These are phyloP conservation scores for Metschnikowia hibisci DNA, from an alignment of 805 yeast species.

Conservation along the genomic window DNA sequence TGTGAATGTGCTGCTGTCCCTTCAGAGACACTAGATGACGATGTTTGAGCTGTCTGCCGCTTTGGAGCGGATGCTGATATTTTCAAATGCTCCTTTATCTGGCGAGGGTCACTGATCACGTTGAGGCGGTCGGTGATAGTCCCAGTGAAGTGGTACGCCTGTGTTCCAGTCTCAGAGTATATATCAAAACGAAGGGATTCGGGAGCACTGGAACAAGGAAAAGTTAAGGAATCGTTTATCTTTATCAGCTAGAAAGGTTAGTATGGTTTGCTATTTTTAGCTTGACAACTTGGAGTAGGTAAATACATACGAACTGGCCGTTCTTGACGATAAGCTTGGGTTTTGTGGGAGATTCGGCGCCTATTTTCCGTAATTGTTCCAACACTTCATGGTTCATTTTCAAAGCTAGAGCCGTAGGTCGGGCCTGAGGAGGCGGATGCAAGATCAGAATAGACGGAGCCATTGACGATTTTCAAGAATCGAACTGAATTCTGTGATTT, in stretches of 20 bases:
- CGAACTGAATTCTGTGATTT: too few relatives aligned
- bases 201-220: conserved; percentile 31
- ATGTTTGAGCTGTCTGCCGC: neutral
- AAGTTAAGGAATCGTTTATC: conserved; percentile 23
- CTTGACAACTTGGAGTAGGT: neutral
- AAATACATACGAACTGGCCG: conserved; percentile 31
- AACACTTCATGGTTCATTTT: conserved; percentile 28
- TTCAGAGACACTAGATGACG: neutral
- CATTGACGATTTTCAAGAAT: conserved; percentile 4
- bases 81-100: conserved; percentile 20
- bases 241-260: conserved; percentile 27
- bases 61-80: conserved; percentile 5
- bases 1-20: conserved; percentile 3
- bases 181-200: conserved; percentile 37
- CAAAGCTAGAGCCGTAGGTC: conserved; percentile 26
- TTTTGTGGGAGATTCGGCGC: conserved; percentile 8
- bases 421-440: conserved; percentile 14
- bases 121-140: conserved; percentile 29
- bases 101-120: conserved; percentile 29
- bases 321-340: conserved; percentile 37
- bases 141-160: conserved; percentile 25
- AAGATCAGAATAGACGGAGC: conserved; percentile 14
- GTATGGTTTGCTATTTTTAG: conserved; percentile 11
- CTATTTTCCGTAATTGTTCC: conserved; percentile 22
- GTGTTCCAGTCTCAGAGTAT: conserved; percentile 19